Evolutionary conservation across 352 stramenopile species (phyloP).

Genomic region (Globisporangium uncinulatum): DNA sequence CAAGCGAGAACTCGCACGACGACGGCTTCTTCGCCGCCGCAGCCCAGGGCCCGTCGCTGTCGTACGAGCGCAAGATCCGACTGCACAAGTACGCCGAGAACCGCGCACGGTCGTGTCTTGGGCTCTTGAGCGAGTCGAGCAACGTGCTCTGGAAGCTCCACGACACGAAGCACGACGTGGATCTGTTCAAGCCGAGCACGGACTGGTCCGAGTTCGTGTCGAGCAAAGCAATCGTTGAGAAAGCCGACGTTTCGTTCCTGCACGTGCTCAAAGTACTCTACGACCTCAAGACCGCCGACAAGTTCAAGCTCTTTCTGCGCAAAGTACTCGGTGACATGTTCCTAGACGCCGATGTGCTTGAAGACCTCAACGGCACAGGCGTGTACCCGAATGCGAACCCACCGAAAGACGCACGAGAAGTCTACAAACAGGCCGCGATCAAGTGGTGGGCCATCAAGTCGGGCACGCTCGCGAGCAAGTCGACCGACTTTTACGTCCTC

Average conservation of each 20-base stretch:
- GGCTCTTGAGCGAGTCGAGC: constrained; percentile 63
- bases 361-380: constrained; percentile 75
- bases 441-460: constrained; percentile 90
- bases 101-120: constrained; percentile 70
- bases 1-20: constrained; percentile 54
- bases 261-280: constrained; percentile 84
- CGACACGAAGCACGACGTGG: constrained; percentile 75
- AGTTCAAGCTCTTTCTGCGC: constrained; percentile 82
- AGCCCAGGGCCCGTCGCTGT: constrained; percentile 70
- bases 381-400: constrained; percentile 74
- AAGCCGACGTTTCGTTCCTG: constrained; percentile 68
- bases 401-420: constrained; percentile 52
- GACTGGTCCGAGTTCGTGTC: constrained; percentile 87
- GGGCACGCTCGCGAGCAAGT: constrained; percentile 68
- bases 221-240: constrained; percentile 67
- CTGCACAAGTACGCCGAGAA: constrained; percentile 85
- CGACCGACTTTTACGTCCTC: constrained; percentile 82
- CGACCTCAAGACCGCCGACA: constrained; percentile 77
- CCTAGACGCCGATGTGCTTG: constrained; percentile 78
- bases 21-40: constrained; percentile 44
- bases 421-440: constrained; percentile 85
- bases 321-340: constrained; percentile 79
- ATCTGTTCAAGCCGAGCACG: constrained; percentile 77
- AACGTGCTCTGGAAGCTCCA: constrained; percentile 79
- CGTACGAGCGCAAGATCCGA: constrained; percentile 80